Evolutionary conservation across 495 filamentous ascomycete species (phyloP).

Genomic region (Friedmanniomyces simplex): DNA sequence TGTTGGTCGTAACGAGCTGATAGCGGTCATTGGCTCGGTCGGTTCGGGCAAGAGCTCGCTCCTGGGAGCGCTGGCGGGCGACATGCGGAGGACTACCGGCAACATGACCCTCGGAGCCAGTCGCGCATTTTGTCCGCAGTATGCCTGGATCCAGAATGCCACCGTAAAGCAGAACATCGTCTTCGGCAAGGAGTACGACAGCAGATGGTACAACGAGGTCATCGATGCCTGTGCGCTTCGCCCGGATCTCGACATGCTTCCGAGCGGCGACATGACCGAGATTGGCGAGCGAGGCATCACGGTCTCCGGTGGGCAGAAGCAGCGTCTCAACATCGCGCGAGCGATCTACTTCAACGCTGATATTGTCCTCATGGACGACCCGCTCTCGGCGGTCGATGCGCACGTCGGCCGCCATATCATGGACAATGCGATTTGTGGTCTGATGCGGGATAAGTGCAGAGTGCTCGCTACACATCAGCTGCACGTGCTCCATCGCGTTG

Average conservation of each 20-base stretch:
- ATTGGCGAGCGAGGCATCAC: constrained; percentile 75
- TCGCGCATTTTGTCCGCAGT: constrained; percentile 86
- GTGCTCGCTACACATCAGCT: constrained; percentile 92
- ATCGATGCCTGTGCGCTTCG: constrained; percentile 57
- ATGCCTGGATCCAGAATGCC: constrained; percentile 94
- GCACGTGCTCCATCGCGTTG: constrained; percentile 80
- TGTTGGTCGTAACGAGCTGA: constrained; percentile 68
- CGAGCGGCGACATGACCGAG: constrained; percentile 59
- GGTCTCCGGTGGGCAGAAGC: constrained; percentile 75
- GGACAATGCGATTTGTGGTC: constrained; percentile 83
- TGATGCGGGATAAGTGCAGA: constrained; percentile 78
- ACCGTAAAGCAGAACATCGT: constrained; percentile 80
- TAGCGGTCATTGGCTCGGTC: constrained; percentile 85
- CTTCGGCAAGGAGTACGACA: constrained; percentile 71
- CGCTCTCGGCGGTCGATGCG: constrained; percentile 43
- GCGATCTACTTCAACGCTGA: constrained; percentile 45
- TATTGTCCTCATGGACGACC: constrained; percentile 44
- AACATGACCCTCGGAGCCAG: constrained; percentile 62
- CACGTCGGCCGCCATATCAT: constrained; percentile 80
- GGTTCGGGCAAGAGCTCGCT: constrained; percentile 89
- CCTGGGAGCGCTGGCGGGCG: constrained; percentile 79
- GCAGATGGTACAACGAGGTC: constrained; percentile 52
- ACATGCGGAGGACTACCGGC: constrained; percentile 79
- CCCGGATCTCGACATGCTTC: constrained; percentile 66
- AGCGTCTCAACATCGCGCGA: constrained; percentile 55